Evolutionary conservation across 495 filamentous ascomycete species (phyloP), one percentile per base, ranked within the genome.

Genomic region (Aspergillus haitiensis): DNA sequence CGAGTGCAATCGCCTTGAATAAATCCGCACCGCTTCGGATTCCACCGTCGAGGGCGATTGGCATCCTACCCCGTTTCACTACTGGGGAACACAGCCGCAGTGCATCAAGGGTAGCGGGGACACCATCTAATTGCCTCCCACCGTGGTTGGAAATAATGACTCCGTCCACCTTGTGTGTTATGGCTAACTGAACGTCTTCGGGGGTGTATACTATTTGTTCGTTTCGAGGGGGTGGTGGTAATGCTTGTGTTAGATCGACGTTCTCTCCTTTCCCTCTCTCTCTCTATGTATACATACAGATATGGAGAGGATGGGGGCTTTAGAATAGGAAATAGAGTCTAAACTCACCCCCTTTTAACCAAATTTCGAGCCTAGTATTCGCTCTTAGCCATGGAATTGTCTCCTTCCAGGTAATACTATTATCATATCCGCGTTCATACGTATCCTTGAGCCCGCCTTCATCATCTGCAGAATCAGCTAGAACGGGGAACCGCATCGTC

Each of bases 301-400:
- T 27, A 27, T 27, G 21, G 21, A 27, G 21, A 27, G 21, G 21
- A 27, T n/a, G n/a, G 21, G 21, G 21, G 21, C 21, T 1, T 27
- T 27, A 3, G 21, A 27, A 27, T 27, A 27, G 21, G 21, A 27
- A 27, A 27, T 3, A 27, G 21, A 27, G 21, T 27, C 21, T 27
- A 27, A 27, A 27, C 58, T 59, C 40, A 62, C 67, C 89, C 56
- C 92, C 92, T 76, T 97, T 96, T 62, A 95, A 85, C 47, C 94
- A 79, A 62, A 97, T 93, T 45, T 92, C 88, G 89, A 97, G 92
- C 63, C 86, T 88, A 34, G 92, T 97, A 66, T 94, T 88, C 56
- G 77, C 81, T 54, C 81, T 75, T 73, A 97, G 92, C 88, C 89
- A 96, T n/a, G 90, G 87, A 58, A 96, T 88, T 67, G 93, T 90